Evolutionary conservation across 2,329 filamentous ascomycete genomes (phyloP).

Genomic region (Ceratocystiopsis sp.): DNA sequence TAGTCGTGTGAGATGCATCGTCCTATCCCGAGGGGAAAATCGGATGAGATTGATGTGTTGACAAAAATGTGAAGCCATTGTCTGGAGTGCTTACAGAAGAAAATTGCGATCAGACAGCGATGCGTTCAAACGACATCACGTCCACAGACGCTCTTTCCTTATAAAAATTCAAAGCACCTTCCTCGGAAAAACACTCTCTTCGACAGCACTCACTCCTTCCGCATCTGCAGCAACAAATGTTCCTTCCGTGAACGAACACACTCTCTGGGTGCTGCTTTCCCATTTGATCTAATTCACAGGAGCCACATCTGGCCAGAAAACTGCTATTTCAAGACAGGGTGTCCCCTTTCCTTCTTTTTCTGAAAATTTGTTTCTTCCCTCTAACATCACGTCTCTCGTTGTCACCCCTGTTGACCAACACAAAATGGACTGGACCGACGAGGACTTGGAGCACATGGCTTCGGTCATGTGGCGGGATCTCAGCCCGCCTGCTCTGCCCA

Average conservation of each 20-base stretch:
- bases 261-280: no score
- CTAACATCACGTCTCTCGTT: neutral
- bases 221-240: neutral
- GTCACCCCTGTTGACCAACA: neutral
- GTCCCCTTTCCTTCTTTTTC: neutral
- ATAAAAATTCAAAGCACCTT: slow-evolving; percentile 8
- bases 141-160: no score
- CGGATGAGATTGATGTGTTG: no score
- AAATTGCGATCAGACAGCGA: no score
- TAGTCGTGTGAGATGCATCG: no score
- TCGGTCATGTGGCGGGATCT: slow-evolving; percentile 1
- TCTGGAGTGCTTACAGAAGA: no score
- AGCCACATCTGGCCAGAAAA: no score
- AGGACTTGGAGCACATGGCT: slow-evolving; percentile 3
- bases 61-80: no score
- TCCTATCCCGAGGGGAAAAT: no score
- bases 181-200: neutral
- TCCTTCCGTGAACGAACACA: neutral
- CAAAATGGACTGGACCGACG: neutral
- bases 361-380: neutral
- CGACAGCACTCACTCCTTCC: no score
- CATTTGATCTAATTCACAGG: no score
- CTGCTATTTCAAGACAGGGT: neutral
- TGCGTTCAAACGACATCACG: no score
- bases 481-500: neutral